Evolutionary conservation across 371 early-diverging fungal species (phyloP).

Genomic region (Mucor irregularis): DNA sequence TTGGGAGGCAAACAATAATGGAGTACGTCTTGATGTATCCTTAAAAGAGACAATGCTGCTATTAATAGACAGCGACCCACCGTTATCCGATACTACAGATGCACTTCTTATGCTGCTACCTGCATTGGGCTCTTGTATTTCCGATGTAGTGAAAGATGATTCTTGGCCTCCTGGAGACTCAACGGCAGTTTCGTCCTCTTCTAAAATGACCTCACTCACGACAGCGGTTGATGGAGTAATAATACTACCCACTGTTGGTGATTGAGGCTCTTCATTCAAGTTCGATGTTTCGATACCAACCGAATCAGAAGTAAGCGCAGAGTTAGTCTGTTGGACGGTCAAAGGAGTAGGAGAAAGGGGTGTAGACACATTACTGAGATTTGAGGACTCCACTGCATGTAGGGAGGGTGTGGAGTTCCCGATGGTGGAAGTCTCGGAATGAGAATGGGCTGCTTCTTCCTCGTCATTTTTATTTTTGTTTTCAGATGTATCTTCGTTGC

Average conservation of each 20-base stretch:
- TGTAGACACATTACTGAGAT: background rate
- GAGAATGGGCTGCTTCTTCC: background rate
- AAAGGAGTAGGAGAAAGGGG: background rate
- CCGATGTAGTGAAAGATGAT: background rate
- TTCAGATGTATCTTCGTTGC: background rate
- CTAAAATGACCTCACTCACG: background rate
- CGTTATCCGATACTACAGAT: slow-evolving; percentile 2
- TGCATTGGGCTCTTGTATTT: background rate
- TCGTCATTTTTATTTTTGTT: background rate
- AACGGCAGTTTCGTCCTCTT: background rate
- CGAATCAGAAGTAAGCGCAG: background rate
- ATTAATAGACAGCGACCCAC: background rate
- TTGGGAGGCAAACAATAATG: background rate
- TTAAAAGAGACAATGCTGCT: slow-evolving; percentile 14
- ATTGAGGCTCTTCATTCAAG: background rate
- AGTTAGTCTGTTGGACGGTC: background rate
- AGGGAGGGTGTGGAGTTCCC: slow-evolving; percentile 13
- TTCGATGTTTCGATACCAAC: background rate
- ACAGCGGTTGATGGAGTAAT: background rate
- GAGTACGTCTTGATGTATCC: slow-evolving; percentile 6
- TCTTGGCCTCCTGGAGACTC: background rate
- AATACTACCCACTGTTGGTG: background rate
- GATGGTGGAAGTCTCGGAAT: slow-evolving; percentile 9
- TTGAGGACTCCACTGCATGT: background rate
- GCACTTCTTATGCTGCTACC: slow-evolving; percentile 5